A percentile compares a stretch with the other conserved stretches of the same genome.
phyloP scores from a whole-genome alignment of 371 early-diverging fungal species.

The Mucor ambiguus region DNA sequence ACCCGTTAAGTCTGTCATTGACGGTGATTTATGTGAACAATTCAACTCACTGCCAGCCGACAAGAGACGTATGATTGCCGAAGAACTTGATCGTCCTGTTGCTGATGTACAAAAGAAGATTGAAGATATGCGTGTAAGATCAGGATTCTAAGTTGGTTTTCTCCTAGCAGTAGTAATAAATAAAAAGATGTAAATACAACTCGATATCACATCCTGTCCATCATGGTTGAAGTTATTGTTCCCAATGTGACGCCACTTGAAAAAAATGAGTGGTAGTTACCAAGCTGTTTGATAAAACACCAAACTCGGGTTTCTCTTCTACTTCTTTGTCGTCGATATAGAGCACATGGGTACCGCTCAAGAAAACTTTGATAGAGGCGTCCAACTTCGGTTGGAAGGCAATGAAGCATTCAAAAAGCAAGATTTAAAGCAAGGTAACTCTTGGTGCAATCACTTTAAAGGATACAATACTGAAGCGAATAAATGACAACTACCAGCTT shows the following conservation, averaged over 20 bases:
- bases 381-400: slow-evolving; percentile 39
- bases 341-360: slow-evolving; percentile 22
- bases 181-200: slow-evolving; percentile 1
- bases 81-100: slow-evolving; percentile 85
- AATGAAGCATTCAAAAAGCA: slow-evolving; percentile 40
- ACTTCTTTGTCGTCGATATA: neutral
- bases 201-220: neutral
- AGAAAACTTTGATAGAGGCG: slow-evolving; percentile 42
- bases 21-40: slow-evolving; percentile 94
- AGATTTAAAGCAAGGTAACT: slow-evolving; percentile 34
- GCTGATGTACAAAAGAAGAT: slow-evolving; percentile 91
- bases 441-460: neutral
- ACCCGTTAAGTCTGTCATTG: slow-evolving; percentile 87
- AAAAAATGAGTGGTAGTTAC: neutral
- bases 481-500: slow-evolving; percentile 19
- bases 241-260: neutral
- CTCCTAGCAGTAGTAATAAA: neutral
- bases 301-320: neutral
- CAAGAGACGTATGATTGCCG: slow-evolving; percentile 78
- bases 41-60: slow-evolving; percentile 71
- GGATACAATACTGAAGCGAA: neutral
- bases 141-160: slow-evolving; percentile 45
- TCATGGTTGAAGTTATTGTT: too few relatives aligned
- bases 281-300: neutral
- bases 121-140: slow-evolving; percentile 80